Base-by-base conservation (phyloP, 2,329 filamentous ascomycete genomes). In the Elsinoe necatrix region DNA sequence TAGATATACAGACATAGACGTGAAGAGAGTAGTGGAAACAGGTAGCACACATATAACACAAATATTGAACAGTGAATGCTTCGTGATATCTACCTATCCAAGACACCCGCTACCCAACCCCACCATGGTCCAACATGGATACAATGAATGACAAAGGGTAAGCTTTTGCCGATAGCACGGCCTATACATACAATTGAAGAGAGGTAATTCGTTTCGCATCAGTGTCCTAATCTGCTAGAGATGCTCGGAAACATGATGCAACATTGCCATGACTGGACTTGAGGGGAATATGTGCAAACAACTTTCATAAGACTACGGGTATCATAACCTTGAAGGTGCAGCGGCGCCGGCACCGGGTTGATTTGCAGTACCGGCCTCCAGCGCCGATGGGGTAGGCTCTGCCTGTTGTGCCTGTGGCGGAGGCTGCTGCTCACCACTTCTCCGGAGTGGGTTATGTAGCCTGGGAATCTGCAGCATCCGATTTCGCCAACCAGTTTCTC, bases 351-450 rank as follows among this genome's bases (percentile, higher is more conserved):
- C 18, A 11, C 48, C 54, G 11, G 41, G 27, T 25, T 48, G 41
- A 27, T 42, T 37, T 29, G 54, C 54, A 23, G 54, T 56, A 16
- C 54, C 54, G 11, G 54, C 54, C 41, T 56, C 54, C 39, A 56
- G 20, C 18, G 39, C 41, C 8, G 31, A 20, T 27, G 54, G 54
- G 2, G 54, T 56, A 11, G 42, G 39, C 27, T 56, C 39, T n/a
- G 18, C 12, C 54, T 16, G 18, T 12, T 42, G 52, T 41, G 48
- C 43, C 7, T 47, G 54, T 34, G 23, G 54, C 4, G n/a, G 3
- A 1, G 9, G 4, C 12, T 45, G 45, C 12, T 45, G 45, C 11
- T 57, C 55, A n/a, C 54, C 29, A 37, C 54, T 56, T 27, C 37
- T n/a, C n/a, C 54, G 21, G 11, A 56, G 54, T n/a, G 39, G 54